Evolutionary conservation across 768 basidiomycete genomes (phyloP), one percentile per base, ranked within the genome.

Genomic region (Xanthoconium stramineum): DNA sequence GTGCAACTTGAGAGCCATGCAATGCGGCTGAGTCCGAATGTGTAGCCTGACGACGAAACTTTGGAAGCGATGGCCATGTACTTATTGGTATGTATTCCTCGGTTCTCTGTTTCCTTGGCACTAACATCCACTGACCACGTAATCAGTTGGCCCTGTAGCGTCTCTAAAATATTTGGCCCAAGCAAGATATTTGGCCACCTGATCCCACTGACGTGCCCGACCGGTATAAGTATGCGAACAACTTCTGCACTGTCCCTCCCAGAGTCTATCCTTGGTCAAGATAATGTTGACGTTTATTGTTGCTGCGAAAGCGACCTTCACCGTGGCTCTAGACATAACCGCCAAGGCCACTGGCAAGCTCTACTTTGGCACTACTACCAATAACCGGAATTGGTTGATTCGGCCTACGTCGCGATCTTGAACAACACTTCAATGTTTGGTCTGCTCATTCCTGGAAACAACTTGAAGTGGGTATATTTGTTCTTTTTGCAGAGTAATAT

Each of bases 311-410:
- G 33, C 50, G 13, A 61, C 53, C 7, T 45, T 47, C n/a, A 42
- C 29, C 8, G 37, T 57, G 28, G 19, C 55, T 32, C 59, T 79
- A 9, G 69, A 79, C 64, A 62, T 60, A 8, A 68, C 72, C 7
- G 77, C 79, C 5, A 72, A 66, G 61, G 65, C 71, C 5, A 69
- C 74, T 6, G 74, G 75, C 2, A 79, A 78, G 65, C 57, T 72
- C 10, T 81, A 80, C 69, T 80, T 80, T 49, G 78, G 80, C 30
- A 68, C 75, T 46, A 78, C 79, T 30, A 79, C 79, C 3, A 77
- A 78, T 63, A 79, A 77, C 65, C 67, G 69, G 78, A 80, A 65
- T 65, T 81, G 40, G 69, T 62, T 12, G 74, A 81, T 54, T 55
- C 63, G 0, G 45, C 57, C 51, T 67, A 57, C 29, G 33, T 50